Base-by-base conservation (phyloP, 805 yeast genomes). In the Starmerella davenportii region DNA sequence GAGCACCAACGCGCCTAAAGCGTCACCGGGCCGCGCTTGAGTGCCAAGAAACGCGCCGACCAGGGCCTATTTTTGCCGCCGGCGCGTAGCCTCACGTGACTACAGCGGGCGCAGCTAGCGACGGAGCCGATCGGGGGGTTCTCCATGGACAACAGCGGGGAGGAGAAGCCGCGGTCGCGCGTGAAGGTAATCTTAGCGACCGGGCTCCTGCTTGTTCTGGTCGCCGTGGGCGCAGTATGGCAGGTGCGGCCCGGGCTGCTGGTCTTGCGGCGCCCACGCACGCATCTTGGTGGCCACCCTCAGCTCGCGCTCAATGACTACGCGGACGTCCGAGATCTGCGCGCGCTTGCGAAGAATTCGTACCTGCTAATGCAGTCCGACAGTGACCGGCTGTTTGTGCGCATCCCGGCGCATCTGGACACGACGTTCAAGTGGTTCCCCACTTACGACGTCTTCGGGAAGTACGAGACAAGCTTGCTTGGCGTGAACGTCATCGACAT, bases 321-420 rank as follows among this genome's bases (percentile, higher is more conserved):
- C 7, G 11, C 25, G 25, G 7, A 23, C 25, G 9, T 7, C 25
- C 7, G 9, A 7, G 32, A 29, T 29, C 11, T 14, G 8, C 15
- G 15, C 5, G 16, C 32, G 5, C 11, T 27, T 7, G 39, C 41
- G 0, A 23, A 47, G 19, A 41, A 48, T 7, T 40, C 55, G 4
- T 58, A 52, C 31, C 38, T 60, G 30, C 51, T 60, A 52, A 43
- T 60, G 37, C 60, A 60, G 39, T 57, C 62, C 1, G 62, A 63
- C 9, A 50, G 53, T 5, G 50, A 55, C 3, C 56, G 50, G 3
- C 44, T 54, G 34, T 56, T 59, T 60, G 38, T 49, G 18, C 57
- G 62, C 14, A 30, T 59, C 35, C 63, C 64, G 7, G 40, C 54
- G 14, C 65, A 61, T 38, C 31, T 56, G 21, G 30, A 47, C 30